Base-by-base conservation (phyloP, 768 basidiomycete species). In the Lactarius akahatsu region DNA sequence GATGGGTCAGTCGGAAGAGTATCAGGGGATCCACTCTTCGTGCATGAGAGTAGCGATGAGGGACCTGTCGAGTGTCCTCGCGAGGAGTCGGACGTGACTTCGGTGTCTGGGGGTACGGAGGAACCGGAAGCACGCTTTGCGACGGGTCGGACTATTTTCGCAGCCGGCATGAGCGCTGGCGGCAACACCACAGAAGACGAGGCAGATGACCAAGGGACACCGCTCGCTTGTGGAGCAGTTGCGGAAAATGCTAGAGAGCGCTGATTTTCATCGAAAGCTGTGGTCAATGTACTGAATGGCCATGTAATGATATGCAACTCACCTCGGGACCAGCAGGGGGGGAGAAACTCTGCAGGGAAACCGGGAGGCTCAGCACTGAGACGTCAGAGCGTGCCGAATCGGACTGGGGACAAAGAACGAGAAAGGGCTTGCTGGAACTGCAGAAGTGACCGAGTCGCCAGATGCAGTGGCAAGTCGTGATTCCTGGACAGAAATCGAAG, bases 1-100 rank as follows among this genome's bases (percentile, higher is more conserved):
- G 70, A 70, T 16, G 68, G 68, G 40, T 69, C 67, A 3, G 70
- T 70, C 15, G 69, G 63, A 38, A 69, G 41, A 7, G 66, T 67
- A 47, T 67, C 62, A 36, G 52, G 62, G n/a, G 66, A 69, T 20
- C 68, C 60, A 59, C 59, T 58, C 57, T 64, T 68, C 18, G 50
- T 30, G 63, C 16, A 59, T 9, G 66, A 63, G 47, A 68, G 57
- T 54, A 68, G 59, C 34, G 66, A 69, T 4, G 69, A 68, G 36
- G 41, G 47, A 8, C 63, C 68, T 15, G 67, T 59, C 41, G 69
- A 70, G 36, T 32, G 69, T 56, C 54, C 67, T 43, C 67, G 55
- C 4, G 69, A 65, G 6, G 70, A 70, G 26, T 69, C 64, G 8
- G 69, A 67, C 4, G 23, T 26, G 11, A 26, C 52, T 36, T 63